Percentiles rank a stretch among this genome's conserved stretches.
phyloP scores from a whole-genome alignment of 768 basidiomycete genomes.

The Russula olivacea region DNA sequence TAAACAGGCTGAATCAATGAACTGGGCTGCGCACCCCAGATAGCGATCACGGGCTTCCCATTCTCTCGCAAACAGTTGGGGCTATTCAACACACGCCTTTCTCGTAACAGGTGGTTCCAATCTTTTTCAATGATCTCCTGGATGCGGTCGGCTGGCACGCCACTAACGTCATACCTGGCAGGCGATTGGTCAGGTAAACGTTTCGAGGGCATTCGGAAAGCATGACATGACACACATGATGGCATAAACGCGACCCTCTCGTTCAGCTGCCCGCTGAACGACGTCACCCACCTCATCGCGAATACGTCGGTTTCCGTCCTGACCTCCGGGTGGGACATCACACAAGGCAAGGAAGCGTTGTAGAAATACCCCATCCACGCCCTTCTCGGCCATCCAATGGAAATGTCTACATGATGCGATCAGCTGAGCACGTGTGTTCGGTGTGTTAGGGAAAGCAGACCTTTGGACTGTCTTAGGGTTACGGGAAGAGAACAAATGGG shows the following conservation, averaged over 20 bases:
- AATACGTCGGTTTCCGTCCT: conserved; percentile 52
- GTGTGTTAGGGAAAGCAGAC: conserved; percentile 25
- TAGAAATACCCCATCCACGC: conserved; percentile 75
- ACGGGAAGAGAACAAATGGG: conserved; percentile 72
- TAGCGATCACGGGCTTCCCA: conserved; percentile 61
- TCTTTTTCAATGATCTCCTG: conserved; percentile 61
- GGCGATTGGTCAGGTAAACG: not conserved
- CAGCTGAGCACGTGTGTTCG: conserved; percentile 21
- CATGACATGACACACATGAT: conserved; percentile 53
- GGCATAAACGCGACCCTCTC: conserved; percentile 73
- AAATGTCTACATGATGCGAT: conserved; percentile 44
- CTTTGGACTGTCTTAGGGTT: conserved; percentile 66
- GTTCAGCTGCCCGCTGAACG: conserved; percentile 72
- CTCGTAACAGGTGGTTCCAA: conserved; percentile 63
- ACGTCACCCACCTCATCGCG: conserved; percentile 70
- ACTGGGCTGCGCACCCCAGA: conserved; percentile 50
- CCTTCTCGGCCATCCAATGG: conserved; percentile 78
- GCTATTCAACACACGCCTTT: conserved; percentile 57
- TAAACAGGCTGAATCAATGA: not conserved
- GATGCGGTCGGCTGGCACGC: conserved; percentile 67
- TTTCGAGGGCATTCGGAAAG: not conserved
- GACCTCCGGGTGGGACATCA: conserved; percentile 44
- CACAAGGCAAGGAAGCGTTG: conserved; percentile 72
- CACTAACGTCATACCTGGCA: conserved; percentile 75
- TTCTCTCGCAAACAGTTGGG: conserved; percentile 69